phyloP scores from a whole-genome alignment of 202 grass and related monocot species.

The Zizania palustris region DNA sequence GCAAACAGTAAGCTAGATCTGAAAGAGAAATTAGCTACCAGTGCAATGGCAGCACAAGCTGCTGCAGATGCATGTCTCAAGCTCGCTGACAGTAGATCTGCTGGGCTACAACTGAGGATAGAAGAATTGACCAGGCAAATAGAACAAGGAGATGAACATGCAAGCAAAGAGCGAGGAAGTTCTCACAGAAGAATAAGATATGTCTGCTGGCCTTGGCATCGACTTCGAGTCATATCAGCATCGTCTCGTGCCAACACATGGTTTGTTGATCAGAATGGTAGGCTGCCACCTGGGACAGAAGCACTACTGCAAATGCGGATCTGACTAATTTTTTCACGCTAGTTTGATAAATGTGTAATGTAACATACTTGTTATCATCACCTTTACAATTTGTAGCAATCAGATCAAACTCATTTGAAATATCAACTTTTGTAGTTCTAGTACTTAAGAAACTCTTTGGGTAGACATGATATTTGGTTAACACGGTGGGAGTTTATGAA shows the following conservation, averaged over 20 bases:
- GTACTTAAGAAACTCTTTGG: too few species aligned
- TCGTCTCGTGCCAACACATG: conserved; percentile 45
- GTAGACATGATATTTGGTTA: too few species aligned
- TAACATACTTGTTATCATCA: too few species aligned
- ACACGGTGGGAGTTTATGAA: too few species aligned
- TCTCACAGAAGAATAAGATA: conserved; percentile 49
- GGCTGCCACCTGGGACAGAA: conserved; percentile 67
- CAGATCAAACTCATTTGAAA: too few species aligned
- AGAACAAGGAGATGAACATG: conserved; percentile 54
- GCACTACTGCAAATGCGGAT: conserved; percentile 65
- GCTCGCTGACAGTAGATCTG: conserved; percentile 76
- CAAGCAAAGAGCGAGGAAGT: conserved; percentile 44
- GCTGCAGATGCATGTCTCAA: conserved; percentile 70
- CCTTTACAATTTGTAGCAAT: too few species aligned
- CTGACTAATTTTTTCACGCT: conserved; percentile 26
- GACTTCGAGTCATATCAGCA: conserved; percentile 49
- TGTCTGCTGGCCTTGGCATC: conserved; percentile 74
- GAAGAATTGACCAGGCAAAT: conserved; percentile 77
- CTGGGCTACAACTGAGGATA: conserved; percentile 61
- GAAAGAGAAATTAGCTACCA: conserved; percentile 65
- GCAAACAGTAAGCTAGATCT: conserved; percentile 63
- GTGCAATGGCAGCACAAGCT: conserved; percentile 77
- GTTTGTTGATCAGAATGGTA: conserved; percentile 52
- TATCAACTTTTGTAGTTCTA: too few species aligned
- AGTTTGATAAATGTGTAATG: too few species aligned